A percentile compares a stretch with the other conserved stretches of the same genome.
Conservation (phyloP, 345 rosid genomes). For the Salix arbutifolia region DNA sequence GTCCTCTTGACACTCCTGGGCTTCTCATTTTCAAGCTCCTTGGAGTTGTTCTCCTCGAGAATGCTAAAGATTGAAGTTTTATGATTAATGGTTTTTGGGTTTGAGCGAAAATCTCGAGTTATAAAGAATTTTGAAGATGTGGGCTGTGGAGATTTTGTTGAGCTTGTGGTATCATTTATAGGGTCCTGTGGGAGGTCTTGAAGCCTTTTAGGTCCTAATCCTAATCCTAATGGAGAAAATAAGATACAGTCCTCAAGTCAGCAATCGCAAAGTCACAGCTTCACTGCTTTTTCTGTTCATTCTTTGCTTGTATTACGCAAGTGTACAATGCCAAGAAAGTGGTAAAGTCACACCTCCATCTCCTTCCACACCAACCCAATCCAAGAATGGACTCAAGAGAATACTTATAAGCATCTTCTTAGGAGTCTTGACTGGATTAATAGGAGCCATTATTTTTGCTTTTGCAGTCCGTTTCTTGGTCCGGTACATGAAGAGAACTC, state of each 20-base stretch:
- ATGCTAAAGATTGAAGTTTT: neutral
- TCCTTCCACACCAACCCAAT: slow-evolving; percentile 35
- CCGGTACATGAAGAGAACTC: slow-evolving; percentile 65
- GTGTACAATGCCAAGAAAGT: slow-evolving; percentile 50
- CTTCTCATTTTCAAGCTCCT: neutral
- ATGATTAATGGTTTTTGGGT: neutral
- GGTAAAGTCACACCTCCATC: slow-evolving; percentile 38
- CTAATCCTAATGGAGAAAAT: slow-evolving; percentile 39
- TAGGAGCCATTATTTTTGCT: slow-evolving; percentile 53
- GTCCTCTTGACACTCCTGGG: neutral
- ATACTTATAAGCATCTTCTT: slow-evolving; percentile 49
- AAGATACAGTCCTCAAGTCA: slow-evolving; percentile 24
- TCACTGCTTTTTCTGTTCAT: slow-evolving; percentile 31
- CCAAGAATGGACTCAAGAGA: slow-evolving; percentile 45
- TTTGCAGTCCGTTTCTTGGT: slow-evolving; percentile 47
- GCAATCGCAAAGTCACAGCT: slow-evolving; percentile 13
- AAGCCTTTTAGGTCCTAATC: slow-evolving; percentile 16
- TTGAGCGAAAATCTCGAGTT: neutral
- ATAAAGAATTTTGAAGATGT: neutral
- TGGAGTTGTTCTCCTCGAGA: neutral
- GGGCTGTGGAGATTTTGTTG: slow-evolving; percentile 1
- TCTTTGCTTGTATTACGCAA: slow-evolving; percentile 29
- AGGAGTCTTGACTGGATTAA: slow-evolving; percentile 60
- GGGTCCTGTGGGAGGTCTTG: slow-evolving; percentile 18
- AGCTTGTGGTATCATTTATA: slow-evolving; percentile 17